Percentiles rank a stretch among this genome's conserved stretches.
phyloP scores from a whole-genome alignment of 805 yeast genomes.

The Nakazawaea laoshanensis region DNA sequence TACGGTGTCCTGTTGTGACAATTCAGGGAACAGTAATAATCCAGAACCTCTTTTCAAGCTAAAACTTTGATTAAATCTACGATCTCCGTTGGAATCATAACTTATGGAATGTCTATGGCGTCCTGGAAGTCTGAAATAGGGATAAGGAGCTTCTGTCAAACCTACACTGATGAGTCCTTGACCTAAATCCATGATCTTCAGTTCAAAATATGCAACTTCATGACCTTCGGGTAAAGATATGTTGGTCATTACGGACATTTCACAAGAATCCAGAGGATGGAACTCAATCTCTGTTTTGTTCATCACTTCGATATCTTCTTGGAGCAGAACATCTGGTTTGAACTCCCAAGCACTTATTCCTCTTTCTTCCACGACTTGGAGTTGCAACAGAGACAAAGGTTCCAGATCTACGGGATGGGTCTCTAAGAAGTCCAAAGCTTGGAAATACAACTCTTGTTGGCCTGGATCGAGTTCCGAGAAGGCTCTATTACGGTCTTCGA shows the following conservation, averaged over 20 bases:
- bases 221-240: constrained; percentile 77
- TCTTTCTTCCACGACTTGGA: constrained; percentile 68
- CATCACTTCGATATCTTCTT: constrained; percentile 50
- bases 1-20: constrained; percentile 80
- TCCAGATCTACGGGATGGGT: constrained; percentile 27
- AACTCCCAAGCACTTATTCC: constrained; percentile 92
- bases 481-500: constrained; percentile 50
- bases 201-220: constrained; percentile 85
- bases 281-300: constrained; percentile 59
- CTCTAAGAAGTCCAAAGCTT: constrained; percentile 46
- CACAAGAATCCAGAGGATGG: constrained; percentile 46
- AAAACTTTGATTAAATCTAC: constrained; percentile 78
- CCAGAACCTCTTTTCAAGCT: constrained; percentile 28
- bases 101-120: constrained; percentile 76
- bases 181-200: constrained; percentile 57
- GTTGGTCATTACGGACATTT: constrained; percentile 59
- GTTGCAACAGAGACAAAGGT: constrained; percentile 42
- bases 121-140: constrained; percentile 90
- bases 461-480: constrained; percentile 55
- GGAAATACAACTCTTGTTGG: constrained; percentile 63
- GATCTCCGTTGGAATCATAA: constrained; percentile 80
- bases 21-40: constrained; percentile 44
- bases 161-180: constrained; percentile 56
- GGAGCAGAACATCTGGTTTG: constrained; percentile 43
- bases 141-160: constrained; percentile 80